These are phyloP conservation scores for Amphicarpaea edgeworthii DNA, from an alignment of 306 rosid species.

Conservation along the genomic window DNA sequence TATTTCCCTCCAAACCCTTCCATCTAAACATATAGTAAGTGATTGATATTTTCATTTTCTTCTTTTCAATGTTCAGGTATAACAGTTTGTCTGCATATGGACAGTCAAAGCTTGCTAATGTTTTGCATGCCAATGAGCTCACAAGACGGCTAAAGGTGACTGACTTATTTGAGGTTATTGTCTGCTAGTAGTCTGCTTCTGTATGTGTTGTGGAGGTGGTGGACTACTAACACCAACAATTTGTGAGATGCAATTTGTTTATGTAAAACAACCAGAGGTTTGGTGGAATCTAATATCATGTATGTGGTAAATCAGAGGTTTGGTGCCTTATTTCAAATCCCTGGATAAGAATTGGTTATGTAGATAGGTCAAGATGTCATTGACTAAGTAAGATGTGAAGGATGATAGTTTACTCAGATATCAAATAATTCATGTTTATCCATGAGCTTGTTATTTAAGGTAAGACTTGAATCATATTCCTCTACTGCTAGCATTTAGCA, in stretches of 20 bases:
- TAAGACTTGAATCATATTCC: neutral
- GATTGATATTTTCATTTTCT: conserved; percentile 29
- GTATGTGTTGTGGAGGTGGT: neutral
- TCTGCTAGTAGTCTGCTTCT: conserved; percentile 5
- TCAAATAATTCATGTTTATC: neutral
- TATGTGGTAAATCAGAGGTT: neutral
- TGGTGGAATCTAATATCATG: neutral
- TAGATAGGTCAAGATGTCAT: neutral
- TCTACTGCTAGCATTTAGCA: neutral
- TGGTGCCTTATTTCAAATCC: neutral
- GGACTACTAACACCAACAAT: neutral
- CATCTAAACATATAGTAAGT: neutral
- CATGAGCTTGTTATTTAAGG: neutral
- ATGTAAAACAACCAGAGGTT: neutral
- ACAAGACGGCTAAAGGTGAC: conserved; percentile 66
- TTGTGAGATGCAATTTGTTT: neutral
- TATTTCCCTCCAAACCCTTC: neutral
- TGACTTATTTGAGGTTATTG: conserved; percentile 18
- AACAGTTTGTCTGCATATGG: conserved; percentile 67
- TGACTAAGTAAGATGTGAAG: neutral
- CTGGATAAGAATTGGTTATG: neutral
- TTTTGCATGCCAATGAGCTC: conserved; percentile 78
- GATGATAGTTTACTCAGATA: neutral
- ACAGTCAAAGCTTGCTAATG: conserved; percentile 77
- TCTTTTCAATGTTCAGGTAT: conserved; percentile 56